Evolutionary conservation across 73 alveolate genomes (phyloP).

Genomic region (Urostyla sp.): DNA sequence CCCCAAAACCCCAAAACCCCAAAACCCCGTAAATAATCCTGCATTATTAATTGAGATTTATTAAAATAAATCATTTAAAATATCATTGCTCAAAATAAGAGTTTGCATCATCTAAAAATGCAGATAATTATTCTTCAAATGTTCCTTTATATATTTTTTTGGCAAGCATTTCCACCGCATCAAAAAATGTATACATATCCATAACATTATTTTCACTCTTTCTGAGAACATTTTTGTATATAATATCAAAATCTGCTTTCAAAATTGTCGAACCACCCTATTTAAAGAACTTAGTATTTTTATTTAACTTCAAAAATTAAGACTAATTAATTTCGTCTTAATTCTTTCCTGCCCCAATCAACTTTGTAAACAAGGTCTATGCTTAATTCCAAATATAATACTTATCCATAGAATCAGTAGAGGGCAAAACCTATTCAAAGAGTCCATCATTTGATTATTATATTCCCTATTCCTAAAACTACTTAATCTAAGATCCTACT

Average conservation of each 20-base stretch:
- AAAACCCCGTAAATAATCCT: no score
- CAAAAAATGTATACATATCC: constrained; percentile 47
- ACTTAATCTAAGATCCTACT: background rate
- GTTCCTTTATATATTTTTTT: constrained; percentile 20
- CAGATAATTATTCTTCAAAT: no score
- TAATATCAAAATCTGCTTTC: constrained; percentile 57
- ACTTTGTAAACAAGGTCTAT: background rate
- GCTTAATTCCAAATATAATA: constrained; percentile 47
- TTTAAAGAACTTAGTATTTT: background rate
- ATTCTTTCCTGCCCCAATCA: constrained; percentile 6
- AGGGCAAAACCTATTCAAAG: constrained; percentile 13
- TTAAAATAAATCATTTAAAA: no score
- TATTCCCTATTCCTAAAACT: background rate
- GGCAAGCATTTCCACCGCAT: constrained; percentile 51
- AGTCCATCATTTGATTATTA: background rate
- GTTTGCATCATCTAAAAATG: no score
- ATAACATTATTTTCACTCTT: constrained; percentile 22
- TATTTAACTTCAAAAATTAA: constrained; percentile 21
- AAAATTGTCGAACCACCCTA: background rate
- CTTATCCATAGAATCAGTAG: constrained; percentile 1
- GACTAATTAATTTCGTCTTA: constrained; percentile 8
- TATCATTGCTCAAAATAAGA: no score
- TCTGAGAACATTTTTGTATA: constrained; percentile 52
- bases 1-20: no score
- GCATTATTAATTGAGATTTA: no score